A percentile compares a stretch with the other conserved stretches of the same genome.
Conservation (phyloP, 2,329 filamentous ascomycete species). For the Pseudogymnoascus sp. region DNA sequence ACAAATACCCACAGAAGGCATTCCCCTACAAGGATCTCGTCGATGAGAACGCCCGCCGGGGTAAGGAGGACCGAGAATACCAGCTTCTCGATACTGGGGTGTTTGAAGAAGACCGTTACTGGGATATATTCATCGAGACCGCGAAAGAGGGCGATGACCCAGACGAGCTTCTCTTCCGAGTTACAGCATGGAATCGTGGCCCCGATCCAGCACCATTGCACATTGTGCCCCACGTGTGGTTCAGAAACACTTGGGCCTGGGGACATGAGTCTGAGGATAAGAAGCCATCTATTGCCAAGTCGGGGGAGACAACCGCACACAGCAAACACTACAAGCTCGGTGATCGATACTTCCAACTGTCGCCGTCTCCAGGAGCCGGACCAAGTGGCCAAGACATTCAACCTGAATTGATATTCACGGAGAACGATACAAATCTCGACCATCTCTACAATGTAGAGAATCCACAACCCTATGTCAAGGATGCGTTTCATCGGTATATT, state of each 20-base stretch:
- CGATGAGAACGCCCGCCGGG: conserved; percentile 71
- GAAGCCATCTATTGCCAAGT: conserved; percentile 70
- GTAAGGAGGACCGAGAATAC: conserved; percentile 76
- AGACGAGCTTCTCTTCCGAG: conserved; percentile 85
- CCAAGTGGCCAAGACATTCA: conserved; percentile 73
- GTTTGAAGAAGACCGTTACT: conserved; percentile 86
- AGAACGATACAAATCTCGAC: conserved; percentile 88
- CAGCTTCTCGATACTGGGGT: conserved; percentile 83
- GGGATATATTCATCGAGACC: conserved; percentile 95
- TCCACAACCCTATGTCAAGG: conserved; percentile 79
- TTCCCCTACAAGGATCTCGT: conserved; percentile 90
- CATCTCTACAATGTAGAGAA: conserved; percentile 72
- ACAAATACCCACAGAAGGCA: conserved; percentile 88
- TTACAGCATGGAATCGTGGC: conserved; percentile 93
- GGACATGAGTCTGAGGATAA: conserved; percentile 67
- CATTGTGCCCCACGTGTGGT: conserved; percentile 92
- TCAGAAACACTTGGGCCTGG: conserved; percentile 96
- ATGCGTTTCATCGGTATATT: conserved; percentile 86
- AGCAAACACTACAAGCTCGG: conserved; percentile 77
- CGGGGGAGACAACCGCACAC: conserved; percentile 60
- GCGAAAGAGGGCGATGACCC: conserved; percentile 90
- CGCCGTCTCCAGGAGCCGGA: conserved; percentile 81
- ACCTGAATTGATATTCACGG: conserved; percentile 82
- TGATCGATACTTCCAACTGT: conserved; percentile 74
- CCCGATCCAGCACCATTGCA: conserved; percentile 85